Percentiles rank a stretch among this genome's conserved stretches.
Conservation (phyloP, 2,329 filamentous ascomycete species). For the Parastagonospora avenae region DNA sequence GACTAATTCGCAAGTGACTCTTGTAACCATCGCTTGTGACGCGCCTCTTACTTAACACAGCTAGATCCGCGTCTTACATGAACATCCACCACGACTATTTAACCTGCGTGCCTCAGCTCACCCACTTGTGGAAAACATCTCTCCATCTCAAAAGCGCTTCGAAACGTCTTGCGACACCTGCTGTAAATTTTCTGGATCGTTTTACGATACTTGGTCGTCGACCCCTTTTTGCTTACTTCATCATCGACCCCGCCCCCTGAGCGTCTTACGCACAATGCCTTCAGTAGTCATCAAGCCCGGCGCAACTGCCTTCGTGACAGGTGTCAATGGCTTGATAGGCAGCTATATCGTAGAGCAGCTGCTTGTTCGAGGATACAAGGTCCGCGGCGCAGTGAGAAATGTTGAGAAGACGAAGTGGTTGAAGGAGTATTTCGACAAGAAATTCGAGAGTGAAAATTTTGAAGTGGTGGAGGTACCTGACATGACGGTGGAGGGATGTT, state of each 20-base stretch:
- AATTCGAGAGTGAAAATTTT: conserved; percentile 28
- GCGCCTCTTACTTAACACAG: conserved; percentile 9
- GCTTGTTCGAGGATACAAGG: conserved; percentile 38
- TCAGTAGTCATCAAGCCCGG: conserved; percentile 26
- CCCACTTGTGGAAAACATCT: background rate
- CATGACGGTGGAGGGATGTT: conserved; percentile 31
- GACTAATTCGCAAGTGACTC: background rate
- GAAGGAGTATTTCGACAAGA: conserved; percentile 31
- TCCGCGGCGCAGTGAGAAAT: conserved; percentile 43
- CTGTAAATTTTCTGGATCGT: background rate
- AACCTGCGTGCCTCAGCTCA: background rate
- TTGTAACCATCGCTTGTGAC: background rate
- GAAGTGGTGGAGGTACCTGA: conserved; percentile 39
- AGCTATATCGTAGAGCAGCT: conserved; percentile 40
- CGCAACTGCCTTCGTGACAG: conserved; percentile 41
- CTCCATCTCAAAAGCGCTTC: background rate
- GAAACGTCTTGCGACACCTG: background rate
- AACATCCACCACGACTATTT: conserved; percentile 4
- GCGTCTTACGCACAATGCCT: conserved; percentile 18
- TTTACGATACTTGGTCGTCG: conserved; percentile 1
- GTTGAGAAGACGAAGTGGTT: conserved; percentile 37
- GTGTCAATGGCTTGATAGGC: conserved; percentile 44
- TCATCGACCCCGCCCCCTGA: conserved; percentile 14
- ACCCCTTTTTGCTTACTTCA: conserved; percentile 16
- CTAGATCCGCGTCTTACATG: background rate